Percentiles rank a stretch among this genome's conserved stretches.
These are phyloP conservation scores for Pseudogymnoascus sp. DNA, from an alignment of 2,329 filamentous ascomycete species.

Conservation along the genomic window DNA sequence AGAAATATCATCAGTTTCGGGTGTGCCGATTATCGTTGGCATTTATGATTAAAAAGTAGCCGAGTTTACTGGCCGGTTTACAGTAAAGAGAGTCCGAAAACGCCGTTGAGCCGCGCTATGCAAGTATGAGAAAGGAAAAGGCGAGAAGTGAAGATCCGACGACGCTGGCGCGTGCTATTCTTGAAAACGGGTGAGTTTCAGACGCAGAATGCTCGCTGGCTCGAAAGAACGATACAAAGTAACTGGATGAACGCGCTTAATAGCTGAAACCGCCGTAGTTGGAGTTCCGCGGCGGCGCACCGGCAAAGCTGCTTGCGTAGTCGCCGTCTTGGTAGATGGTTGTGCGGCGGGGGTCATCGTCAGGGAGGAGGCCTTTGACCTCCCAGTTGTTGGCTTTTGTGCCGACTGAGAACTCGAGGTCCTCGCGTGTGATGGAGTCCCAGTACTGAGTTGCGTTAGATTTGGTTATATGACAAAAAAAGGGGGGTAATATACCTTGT, in stretches of 20 bases:
- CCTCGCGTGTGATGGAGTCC: slow-evolving; percentile 98
- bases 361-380: slow-evolving; percentile 71
- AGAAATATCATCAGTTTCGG: background rate
- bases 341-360: slow-evolving; percentile 25
- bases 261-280: slow-evolving; percentile 27
- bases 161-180: background rate
- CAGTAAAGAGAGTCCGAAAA: background rate
- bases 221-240: background rate
- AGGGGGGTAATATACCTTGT: slow-evolving; percentile 64
- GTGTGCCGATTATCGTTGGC: background rate
- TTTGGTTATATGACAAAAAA: slow-evolving; percentile 23
- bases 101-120: slow-evolving; percentile 5
- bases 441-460: slow-evolving; percentile 60
- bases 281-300: slow-evolving; percentile 21
- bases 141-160: slow-evolving; percentile 1
- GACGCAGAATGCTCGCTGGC: background rate
- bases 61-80: background rate
- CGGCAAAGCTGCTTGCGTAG: slow-evolving; percentile 20
- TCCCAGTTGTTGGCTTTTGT: slow-evolving; percentile 97
- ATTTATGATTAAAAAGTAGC: background rate
- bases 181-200: background rate
- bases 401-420: slow-evolving; percentile 95
- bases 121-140: slow-evolving; percentile 6
- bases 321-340: slow-evolving; percentile 28
- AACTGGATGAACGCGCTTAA: slow-evolving; percentile 11